Percentiles rank a stretch among this genome's conserved stretches.
Evolutionary conservation across 305 asterid genomes (phyloP).

Genomic region (Solanum aculeatissimum): DNA sequence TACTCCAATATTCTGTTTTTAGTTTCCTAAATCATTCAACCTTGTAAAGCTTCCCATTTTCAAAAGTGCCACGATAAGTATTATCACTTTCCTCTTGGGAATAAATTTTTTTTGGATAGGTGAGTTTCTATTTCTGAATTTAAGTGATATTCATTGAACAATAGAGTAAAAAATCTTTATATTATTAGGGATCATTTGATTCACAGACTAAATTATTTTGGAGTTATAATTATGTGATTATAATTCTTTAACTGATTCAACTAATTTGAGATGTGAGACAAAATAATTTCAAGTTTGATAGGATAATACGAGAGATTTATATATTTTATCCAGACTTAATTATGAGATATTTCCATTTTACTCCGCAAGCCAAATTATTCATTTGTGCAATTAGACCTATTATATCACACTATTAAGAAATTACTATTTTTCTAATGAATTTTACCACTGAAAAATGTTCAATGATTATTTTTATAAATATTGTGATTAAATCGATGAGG

Average conservation of each 20-base stretch:
- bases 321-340: no score
- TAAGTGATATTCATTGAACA: neutral
- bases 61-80: neutral
- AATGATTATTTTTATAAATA: no score
- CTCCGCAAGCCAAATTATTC: no score
- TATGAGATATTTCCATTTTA: no score
- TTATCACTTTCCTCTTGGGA: neutral
- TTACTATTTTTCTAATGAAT: no score
- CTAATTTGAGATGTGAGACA: neutral
- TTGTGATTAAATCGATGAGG: no score
- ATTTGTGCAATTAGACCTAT: neutral
- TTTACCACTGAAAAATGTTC: no score
- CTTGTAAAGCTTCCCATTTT: neutral
- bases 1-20: neutral
- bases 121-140: neutral
- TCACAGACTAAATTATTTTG: no score
- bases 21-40: neutral
- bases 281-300: no score
- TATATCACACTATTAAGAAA: neutral
- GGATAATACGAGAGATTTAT: no score
- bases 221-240: neutral
- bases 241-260: no score
- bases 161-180: neutral
- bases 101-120: neutral
- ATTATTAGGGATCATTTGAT: neutral